Percentiles rank a stretch among this genome's conserved stretches.
These are phyloP conservation scores for Polygonum maritimum DNA, from an alignment of 148 eudicot species.

Conservation along the genomic window DNA sequence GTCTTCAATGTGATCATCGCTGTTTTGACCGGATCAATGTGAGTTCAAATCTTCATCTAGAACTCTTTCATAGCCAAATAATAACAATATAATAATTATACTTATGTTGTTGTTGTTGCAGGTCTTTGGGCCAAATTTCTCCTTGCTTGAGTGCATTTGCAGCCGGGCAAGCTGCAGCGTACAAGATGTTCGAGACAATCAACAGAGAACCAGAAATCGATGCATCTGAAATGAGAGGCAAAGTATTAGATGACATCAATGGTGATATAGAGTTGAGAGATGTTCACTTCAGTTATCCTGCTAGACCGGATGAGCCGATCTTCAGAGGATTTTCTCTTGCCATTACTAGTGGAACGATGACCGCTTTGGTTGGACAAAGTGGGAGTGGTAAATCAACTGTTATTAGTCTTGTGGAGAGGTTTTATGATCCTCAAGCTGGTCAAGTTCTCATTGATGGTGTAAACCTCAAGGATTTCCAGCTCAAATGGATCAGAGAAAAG, in stretches of 20 bases:
- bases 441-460: conserved; percentile 61
- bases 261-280: conserved; percentile 49
- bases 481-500: conserved; percentile 56
- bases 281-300: conserved; percentile 51
- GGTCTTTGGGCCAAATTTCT: conserved; percentile 57
- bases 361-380: conserved; percentile 69
- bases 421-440: conserved; percentile 62
- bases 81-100: neutral
- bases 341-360: conserved; percentile 47
- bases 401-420: conserved; percentile 56
- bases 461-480: conserved; percentile 44
- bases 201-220: conserved; percentile 48
- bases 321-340: conserved; percentile 44
- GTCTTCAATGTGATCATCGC: conserved; percentile 47
- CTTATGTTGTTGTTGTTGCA: conserved; percentile 1
- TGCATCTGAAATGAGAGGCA: conserved; percentile 42
- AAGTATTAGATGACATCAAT: conserved; percentile 38
- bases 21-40: conserved; percentile 53
- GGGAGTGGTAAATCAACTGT: conserved; percentile 75
- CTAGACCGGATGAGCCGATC: conserved; percentile 49
- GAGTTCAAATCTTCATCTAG: conserved; percentile 13
- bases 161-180: conserved; percentile 60
- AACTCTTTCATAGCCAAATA: neutral
- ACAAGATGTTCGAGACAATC: conserved; percentile 66
- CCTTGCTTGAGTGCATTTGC: conserved; percentile 53